Evolutionary conservation across 23 red algal species (phyloP), one percentile per base, ranked within the genome.

Genomic region (Chondrus crispus): DNA sequence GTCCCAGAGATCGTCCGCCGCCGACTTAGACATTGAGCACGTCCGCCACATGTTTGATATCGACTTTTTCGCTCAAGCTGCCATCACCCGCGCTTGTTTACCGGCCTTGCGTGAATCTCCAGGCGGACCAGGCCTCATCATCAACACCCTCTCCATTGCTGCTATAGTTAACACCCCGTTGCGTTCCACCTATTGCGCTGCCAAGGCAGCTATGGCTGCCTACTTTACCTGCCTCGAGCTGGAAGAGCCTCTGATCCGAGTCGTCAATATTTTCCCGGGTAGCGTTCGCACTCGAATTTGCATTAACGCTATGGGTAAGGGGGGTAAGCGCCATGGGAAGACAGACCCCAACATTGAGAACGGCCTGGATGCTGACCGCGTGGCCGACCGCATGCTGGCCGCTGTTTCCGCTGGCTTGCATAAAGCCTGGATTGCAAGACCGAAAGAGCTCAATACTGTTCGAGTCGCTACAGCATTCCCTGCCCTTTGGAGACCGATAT

Each of bases 381-480:
- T 94, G 48, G 92, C 92, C 18, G 92, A 94, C 4, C 46, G 92
- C 44, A 87, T 94, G 35, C 81, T 94, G 11, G 92, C 92, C 20
- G 92, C 79, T 22, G 79, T 84, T 38, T 66, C 79, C 52, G 11
- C 75, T 30, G 49, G 49, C 29, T 3, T 35, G 22, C 5, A 51
- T 46, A 11, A 33, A 3, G 76, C 64, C 16, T 84, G 76, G 77
- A 82, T 92, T 57, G 89, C 89, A 0, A 69, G 76, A 38, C 77
- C 77, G 28, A 92, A 84, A 46, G 89, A 92, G 66, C 60, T 92
- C 22, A 92, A 83, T 55, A 49, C 46, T 24, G 74, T 57, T 32
- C 46, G 79, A 32, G 10, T 92, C 14, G 75, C 89, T 22, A 24
- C 33, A 7, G 74, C 52, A 46, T 71, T 92, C 14, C 89, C 89